These are phyloP conservation scores for Adiantum capillusveneris DNA, from an alignment of 75 land plant genomes.

Conservation along the genomic window DNA sequence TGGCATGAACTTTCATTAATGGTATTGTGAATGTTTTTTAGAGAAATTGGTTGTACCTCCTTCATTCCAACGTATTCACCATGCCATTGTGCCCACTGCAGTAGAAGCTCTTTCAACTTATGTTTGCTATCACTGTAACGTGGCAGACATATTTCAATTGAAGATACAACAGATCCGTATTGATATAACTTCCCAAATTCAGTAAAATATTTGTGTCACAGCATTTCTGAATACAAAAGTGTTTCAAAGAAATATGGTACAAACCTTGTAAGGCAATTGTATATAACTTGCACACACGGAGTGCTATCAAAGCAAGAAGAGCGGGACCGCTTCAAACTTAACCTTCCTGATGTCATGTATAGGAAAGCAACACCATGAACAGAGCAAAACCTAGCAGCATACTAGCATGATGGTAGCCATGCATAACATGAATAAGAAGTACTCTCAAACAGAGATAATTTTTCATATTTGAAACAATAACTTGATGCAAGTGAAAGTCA, in stretches of 20 bases:
- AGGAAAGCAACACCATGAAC: constrained; percentile 13
- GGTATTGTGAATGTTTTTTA: too few relatives aligned
- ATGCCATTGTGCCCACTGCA: constrained; percentile 79
- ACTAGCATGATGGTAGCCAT: too few relatives aligned
- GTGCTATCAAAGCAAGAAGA: constrained; percentile 28
- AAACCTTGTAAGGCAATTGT: constrained; percentile 58
- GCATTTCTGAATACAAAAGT: too few relatives aligned
- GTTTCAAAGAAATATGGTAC: background rate
- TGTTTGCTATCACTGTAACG: constrained; percentile 54
- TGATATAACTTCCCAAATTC: too few relatives aligned
- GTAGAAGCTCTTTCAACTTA: constrained; percentile 57
- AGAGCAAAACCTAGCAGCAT: background rate
- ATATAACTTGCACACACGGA: constrained; percentile 55
- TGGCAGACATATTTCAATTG: background rate
- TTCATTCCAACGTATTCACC: constrained; percentile 23
- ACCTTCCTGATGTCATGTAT: constrained; percentile 19
- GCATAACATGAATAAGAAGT: too few relatives aligned
- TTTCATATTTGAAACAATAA: too few relatives aligned
- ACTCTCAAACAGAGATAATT: too few relatives aligned
- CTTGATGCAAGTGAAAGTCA: too few relatives aligned
- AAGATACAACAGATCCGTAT: too few relatives aligned
- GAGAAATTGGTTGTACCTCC: constrained; percentile 23
- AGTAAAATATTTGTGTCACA: too few relatives aligned
- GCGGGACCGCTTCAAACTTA: constrained; percentile 36
- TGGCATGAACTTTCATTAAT: too few relatives aligned